Conservation (phyloP, 2,329 filamentous ascomycete genomes). For the Fusarium musae region DNA sequence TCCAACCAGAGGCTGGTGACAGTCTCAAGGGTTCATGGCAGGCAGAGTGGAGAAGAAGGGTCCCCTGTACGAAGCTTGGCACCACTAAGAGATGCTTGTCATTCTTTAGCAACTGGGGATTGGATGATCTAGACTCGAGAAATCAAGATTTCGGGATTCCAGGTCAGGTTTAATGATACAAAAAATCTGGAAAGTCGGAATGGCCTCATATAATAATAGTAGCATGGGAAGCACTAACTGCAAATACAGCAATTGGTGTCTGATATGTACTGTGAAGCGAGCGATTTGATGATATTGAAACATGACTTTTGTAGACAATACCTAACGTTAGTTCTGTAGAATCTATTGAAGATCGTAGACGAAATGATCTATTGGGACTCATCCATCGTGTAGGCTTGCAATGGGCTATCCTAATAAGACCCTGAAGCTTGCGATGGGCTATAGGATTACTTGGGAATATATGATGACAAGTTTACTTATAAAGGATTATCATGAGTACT, state of each 20-base stretch:
- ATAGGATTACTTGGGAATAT: not conserved
- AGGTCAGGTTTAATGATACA: not conserved
- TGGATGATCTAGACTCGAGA: conserved; percentile 26
- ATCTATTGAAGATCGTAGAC: not conserved
- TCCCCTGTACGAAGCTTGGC: conserved; percentile 12
- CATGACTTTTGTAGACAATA: not conserved
- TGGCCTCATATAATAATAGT: not conserved
- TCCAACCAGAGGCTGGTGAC: conserved; percentile 26
- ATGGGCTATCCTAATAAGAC: not conserved
- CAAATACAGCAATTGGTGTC: not conserved
- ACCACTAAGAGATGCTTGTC: conserved; percentile 33
- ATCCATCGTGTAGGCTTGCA: not conserved
- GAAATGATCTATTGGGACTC: not conserved
- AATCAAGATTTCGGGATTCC: conserved; percentile 18
- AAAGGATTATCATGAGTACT: not conserved
- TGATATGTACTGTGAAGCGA: too few species aligned
- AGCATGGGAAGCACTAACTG: not conserved
- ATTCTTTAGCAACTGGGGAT: conserved; percentile 10
- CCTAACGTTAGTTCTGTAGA: not conserved
- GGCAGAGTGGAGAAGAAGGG: conserved; percentile 22
- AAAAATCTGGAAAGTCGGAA: not conserved
- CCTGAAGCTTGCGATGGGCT: not conserved
- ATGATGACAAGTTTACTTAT: not conserved
- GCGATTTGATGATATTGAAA: not conserved
- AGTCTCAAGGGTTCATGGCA: conserved; percentile 30